Evolutionary conservation across 164 flowering plant genomes (phyloP), one percentile per base, ranked within the genome.

Genomic region (Houttuynia cordata): DNA sequence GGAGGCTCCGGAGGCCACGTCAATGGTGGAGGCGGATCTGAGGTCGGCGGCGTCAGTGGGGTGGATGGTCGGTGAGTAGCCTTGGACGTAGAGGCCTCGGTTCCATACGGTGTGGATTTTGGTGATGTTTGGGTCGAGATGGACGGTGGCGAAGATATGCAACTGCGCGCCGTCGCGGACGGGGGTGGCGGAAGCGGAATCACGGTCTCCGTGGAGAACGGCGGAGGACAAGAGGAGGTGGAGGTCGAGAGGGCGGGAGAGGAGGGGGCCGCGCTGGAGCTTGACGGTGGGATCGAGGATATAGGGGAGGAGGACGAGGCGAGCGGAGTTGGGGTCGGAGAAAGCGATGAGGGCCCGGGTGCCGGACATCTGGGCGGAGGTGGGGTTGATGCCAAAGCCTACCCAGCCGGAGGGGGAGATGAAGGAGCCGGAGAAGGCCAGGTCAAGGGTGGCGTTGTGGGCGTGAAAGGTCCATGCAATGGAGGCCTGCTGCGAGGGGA

Each of bases 321-420:
- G 81, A 64, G 94, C 96, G 10, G 97, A 77, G 60, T 76, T 87
- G 0, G 96, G 94, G 64, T 93, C 97, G 0, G 92, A 84, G 59
- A 87, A 89, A 68, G 98, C 88, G 56, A 89, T 67, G 1, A 93
- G 70, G 15, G 85, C 94, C 0, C 86, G 85, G 0, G 96, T 71
- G 0, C 97, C 96, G 0, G 93, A 81, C 98, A 93, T 89, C 60
- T 79, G 79, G 0, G 96, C 69, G 3, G 92, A 74, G 1, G 45
- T 69, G 0, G 97, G 98, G 70, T 93, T 93, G 68, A 93, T 83
- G 10, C 98, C 98, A 75, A 77, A 86, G 2, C 81, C 98, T 1
- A 93, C 96, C 98, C 98, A 93, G 3, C 98, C 98, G 22, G 97
- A 80, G 0, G 98, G 98, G 0, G 98, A 93, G 54, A 89, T 89